Percentiles rank a stretch among this genome's conserved stretches.
Evolutionary conservation across 306 rosid genomes (phyloP).

Genomic region (Arachis hypogaea): DNA sequence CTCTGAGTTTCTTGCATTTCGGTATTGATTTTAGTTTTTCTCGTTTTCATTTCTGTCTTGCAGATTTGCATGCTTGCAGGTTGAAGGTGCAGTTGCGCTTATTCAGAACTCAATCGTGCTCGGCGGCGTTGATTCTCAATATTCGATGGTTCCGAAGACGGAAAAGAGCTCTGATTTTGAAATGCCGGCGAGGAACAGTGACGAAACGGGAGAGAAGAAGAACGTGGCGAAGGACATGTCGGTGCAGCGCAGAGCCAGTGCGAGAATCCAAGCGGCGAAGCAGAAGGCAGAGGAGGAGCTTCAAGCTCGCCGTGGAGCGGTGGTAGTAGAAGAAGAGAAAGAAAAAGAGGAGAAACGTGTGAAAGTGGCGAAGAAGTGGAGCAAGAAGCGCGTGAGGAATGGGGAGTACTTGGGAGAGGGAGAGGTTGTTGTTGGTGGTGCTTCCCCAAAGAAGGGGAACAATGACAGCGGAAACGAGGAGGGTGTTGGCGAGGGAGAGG

Average conservation of each 20-base stretch:
- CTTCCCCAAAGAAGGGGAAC: not conserved
- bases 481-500: constrained; percentile 26
- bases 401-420: constrained; percentile 18
- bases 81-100: constrained; percentile 32
- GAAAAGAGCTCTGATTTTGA: constrained; percentile 3
- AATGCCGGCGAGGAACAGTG: not conserved
- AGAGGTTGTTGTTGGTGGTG: not conserved
- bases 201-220: not conserved
- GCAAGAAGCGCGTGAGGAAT: constrained; percentile 4
- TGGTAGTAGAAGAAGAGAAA: not conserved
- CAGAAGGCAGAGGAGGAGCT: constrained; percentile 46
- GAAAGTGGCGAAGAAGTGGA: not conserved
- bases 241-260: constrained; percentile 48
- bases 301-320: constrained; percentile 34
- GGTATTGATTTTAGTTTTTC: not conserved
- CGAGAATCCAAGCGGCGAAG: constrained; percentile 46
- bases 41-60: not conserved
- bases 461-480: constrained; percentile 4
- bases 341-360: not conserved
- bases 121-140: constrained; percentile 26
- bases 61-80: constrained; percentile 51
- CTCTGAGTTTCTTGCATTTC: not conserved
- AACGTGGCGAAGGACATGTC: not conserved
- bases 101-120: constrained; percentile 36
- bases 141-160: constrained; percentile 15